Evolutionary conservation across 1,284 basidiomycete genomes (phyloP).

Genomic region (Stygiomarasmius scandens): DNA sequence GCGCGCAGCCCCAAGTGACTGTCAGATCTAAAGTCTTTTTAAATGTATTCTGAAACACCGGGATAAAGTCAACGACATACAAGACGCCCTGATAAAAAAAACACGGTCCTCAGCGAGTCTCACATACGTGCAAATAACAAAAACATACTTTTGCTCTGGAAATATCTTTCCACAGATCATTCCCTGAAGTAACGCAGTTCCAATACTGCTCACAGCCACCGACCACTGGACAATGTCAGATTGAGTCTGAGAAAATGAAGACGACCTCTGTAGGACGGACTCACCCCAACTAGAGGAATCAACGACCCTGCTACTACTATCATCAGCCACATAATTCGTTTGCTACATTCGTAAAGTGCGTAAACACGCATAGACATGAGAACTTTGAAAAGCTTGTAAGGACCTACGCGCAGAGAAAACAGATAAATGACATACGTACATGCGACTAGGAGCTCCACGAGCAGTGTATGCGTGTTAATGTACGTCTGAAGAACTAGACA

Average conservation of each 20-base stretch:
- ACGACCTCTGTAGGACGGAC: neutral
- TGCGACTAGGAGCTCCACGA: conserved; percentile 1
- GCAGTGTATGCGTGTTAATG: conserved; percentile 2
- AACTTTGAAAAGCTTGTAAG: neutral
- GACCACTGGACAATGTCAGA: conserved; percentile 4
- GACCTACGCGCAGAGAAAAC: neutral
- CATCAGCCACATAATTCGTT: neutral
- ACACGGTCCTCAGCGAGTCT: neutral
- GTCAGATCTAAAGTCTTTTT: neutral
- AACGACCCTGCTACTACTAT: neutral
- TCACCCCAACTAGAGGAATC: conserved; percentile 3
- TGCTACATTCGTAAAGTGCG: conserved; percentile 6
- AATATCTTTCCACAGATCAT: conserved; percentile 2
- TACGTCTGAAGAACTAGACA: neutral
- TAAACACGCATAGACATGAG: conserved; percentile 7
- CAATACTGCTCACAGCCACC: conserved; percentile 1
- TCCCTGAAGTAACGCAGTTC: conserved; percentile 1
- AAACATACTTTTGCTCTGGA: neutral
- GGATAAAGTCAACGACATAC: neutral
- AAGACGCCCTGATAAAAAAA: neutral
- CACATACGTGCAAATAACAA: neutral
- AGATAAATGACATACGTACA: neutral
- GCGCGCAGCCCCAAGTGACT: conserved; percentile 4
- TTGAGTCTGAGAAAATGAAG: neutral
- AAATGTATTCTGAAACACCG: neutral